Percentiles rank a stretch among this genome's conserved stretches.
Conservation (phyloP, 305 asterid species). For the Fraxinus greggii region DNA sequence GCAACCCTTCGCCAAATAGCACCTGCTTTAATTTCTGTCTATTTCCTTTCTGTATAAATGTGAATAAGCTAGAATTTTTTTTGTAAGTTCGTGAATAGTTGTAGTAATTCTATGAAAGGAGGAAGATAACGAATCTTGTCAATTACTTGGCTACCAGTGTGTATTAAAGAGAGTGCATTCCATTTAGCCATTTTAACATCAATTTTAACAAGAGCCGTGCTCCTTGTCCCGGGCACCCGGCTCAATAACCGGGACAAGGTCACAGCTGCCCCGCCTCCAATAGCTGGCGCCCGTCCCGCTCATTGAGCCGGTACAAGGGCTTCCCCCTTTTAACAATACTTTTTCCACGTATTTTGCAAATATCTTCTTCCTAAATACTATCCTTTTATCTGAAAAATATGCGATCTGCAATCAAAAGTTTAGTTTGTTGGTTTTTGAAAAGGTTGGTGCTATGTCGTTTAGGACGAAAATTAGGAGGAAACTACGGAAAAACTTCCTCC, state of each 20-base stretch:
- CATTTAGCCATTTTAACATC: no score
- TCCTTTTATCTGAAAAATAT: neutral
- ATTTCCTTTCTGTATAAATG: neutral
- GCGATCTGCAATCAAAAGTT: neutral
- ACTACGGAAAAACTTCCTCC: neutral
- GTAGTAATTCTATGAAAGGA: no score
- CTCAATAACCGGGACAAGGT: no score
- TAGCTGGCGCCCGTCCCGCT: no score
- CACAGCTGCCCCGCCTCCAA: no score
- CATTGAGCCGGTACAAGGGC: no score
- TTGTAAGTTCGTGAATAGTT: neutral
- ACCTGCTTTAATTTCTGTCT: conserved; percentile 19
- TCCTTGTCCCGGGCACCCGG: no score
- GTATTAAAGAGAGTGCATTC: no score
- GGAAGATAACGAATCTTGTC: no score
- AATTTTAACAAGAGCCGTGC: no score
- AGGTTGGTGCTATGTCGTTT: neutral
- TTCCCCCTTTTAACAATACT: no score
- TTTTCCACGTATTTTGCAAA: neutral
- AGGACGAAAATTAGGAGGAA: neutral
- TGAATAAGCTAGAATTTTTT: neutral
- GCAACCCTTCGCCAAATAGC: conserved; percentile 28
- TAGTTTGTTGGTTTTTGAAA: neutral
- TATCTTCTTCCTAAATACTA: neutral
- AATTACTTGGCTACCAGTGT: no score